Percentiles rank a stretch among this genome's conserved stretches.
phyloP scores from a whole-genome alignment of 2,329 filamentous ascomycete species.

The Ophiocordyceps camponoti-leonardi region DNA sequence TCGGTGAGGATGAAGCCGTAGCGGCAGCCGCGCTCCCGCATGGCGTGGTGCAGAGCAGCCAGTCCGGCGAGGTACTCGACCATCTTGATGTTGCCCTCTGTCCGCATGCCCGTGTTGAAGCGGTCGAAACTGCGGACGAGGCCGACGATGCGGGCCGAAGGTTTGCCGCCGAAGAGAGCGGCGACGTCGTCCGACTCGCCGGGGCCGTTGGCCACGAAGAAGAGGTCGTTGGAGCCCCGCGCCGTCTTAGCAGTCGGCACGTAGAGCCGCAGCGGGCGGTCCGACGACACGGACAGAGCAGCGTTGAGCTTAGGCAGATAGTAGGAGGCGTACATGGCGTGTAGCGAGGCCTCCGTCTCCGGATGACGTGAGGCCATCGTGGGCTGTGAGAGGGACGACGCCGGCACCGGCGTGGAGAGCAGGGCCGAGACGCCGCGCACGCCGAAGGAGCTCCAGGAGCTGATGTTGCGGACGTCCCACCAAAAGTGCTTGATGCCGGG shows the following conservation, averaged over 20 bases:
- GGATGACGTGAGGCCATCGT: constrained; percentile 45
- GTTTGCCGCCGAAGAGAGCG: constrained; percentile 30
- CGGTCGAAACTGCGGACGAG: constrained; percentile 84
- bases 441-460: constrained; percentile 69
- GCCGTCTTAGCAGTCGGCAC: constrained; percentile 16
- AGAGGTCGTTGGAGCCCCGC: constrained; percentile 28
- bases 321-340: constrained; percentile 57
- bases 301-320: constrained; percentile 80
- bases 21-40: constrained; percentile 84
- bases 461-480: constrained; percentile 87
- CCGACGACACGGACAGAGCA: constrained; percentile 60
- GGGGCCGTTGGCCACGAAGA: constrained; percentile 48
- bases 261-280: constrained; percentile 39
- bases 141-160: constrained; percentile 48
- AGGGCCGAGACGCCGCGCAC: constrained; percentile 57
- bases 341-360: constrained; percentile 61
- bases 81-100: constrained; percentile 66
- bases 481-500: constrained; percentile 70
- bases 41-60: constrained; percentile 70
- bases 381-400: constrained; percentile 42
- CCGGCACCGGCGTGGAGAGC: constrained; percentile 51
- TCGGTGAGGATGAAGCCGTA: constrained; percentile 96
- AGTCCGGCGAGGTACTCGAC: constrained; percentile 82
- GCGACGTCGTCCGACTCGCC: constrained; percentile 39
- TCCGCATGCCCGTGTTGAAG: constrained; percentile 90